A percentile compares a stretch with the other conserved stretches of the same genome.
Evolutionary conservation across 2,329 filamentous ascomycete genomes (phyloP).

Genomic region (Onygenales sp.): DNA sequence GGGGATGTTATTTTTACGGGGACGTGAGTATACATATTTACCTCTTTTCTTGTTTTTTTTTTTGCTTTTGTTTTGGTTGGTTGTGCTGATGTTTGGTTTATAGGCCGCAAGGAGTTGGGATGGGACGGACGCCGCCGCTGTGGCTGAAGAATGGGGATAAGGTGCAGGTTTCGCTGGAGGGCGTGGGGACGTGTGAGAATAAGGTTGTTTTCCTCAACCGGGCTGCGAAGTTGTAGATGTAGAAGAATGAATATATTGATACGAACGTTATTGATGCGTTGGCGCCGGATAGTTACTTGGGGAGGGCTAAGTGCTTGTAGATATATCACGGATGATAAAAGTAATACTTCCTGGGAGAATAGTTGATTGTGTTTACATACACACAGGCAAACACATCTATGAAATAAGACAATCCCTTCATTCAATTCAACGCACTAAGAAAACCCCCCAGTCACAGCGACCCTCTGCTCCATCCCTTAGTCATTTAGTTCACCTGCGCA

Average conservation of each 20-base stretch:
- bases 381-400: too few species aligned
- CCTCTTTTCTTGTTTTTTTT: neutral
- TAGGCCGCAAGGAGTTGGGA: conserved; percentile 60
- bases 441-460: neutral
- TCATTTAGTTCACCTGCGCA: conserved; percentile 55
- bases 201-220: conserved; percentile 34
- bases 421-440: too few species aligned
- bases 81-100: conserved; percentile 45
- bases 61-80: neutral
- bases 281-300: neutral
- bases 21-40: conserved; percentile 28
- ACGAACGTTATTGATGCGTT: neutral
- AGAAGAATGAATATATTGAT: neutral
- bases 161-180: conserved; percentile 59
- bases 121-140: conserved; percentile 56
- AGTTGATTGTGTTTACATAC: too few species aligned
- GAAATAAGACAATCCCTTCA: too few species aligned
- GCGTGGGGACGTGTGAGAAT: conserved; percentile 49
- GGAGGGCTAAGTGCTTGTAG: neutral
- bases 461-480: neutral
- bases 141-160: conserved; percentile 64
- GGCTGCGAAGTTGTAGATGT: conserved; percentile 25
- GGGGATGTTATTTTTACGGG: conserved; percentile 36
- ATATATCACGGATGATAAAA: too few species aligned
- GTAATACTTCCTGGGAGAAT: too few species aligned